Base-by-base conservation (phyloP, 345 rosid genomes). In the Corchorus olitorius region DNA sequence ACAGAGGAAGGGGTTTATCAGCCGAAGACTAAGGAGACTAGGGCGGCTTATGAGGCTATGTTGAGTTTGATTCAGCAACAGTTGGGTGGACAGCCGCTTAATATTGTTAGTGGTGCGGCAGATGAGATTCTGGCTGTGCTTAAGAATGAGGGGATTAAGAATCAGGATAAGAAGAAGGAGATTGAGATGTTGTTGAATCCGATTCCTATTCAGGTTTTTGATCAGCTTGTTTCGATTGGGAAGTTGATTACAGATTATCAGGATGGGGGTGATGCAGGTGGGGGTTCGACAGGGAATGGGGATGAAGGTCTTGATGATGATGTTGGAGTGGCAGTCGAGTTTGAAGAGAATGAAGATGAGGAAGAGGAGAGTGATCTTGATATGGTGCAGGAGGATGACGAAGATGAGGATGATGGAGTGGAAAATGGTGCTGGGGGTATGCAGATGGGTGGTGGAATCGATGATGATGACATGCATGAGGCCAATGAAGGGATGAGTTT, bases 51-150 rank as follows among this genome's bases (percentile, higher is more conserved):
- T 45, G 99, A 92, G 84, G 92, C 94, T 17, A 89, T 93, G 92
- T 89, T 95, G 60, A 83, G 94, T 75, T 80, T 92, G 39, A 93
- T 93, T 81, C 97, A 92, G 77, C 87, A 84, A 79, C 98, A 92
- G 85, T 78, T 96, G 86, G 99, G 98, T 50, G 99, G 97, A 45
- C 93, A 86, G 82, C 94, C 97, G 17, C 82, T 85, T 48, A 92
- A 89, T 84, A 89, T 96, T 45, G 91, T 89, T 73, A 85, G 91
- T 43, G 98, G 93, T 58, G 98, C 97, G 0, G 99, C 97, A 0
- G 98, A 96, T 85, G 97, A 93, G 90, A 89, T 96, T 64, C 81
- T 93, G 85, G 91, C 97, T n/a, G 94, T 96, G 55, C 89, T 96
- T 37, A 93, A 96, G 92, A 93, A 93, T 7, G 93, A 89, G 5